A percentile compares a stretch with the other conserved stretches of the same genome.
Evolutionary conservation across 208 protist genomes (phyloP).

Genomic region (Crithidia brevicula): DNA sequence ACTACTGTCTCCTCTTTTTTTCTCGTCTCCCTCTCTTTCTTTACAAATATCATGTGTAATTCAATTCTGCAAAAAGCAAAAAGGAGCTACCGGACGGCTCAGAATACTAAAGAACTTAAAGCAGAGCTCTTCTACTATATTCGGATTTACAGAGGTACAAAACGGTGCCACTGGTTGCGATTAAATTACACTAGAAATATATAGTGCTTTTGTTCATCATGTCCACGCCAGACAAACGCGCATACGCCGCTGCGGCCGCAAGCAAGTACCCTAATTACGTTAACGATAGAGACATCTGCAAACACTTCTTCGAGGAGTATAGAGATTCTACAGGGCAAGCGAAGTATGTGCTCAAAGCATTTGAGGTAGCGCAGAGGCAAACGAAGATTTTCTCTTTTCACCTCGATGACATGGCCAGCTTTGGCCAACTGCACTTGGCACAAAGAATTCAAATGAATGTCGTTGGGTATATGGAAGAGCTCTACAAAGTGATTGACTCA

Average conservation of each 20-base stretch:
- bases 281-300: constrained; percentile 75
- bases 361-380: constrained; percentile 45
- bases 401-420: constrained; percentile 71
- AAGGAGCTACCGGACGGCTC: too few species aligned
- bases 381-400: constrained; percentile 52
- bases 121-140: too few species aligned
- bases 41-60: too few species aligned
- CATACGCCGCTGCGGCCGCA: constrained; percentile 64
- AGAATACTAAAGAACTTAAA: too few species aligned
- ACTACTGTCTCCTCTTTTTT: too few species aligned
- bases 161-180: too few species aligned
- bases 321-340: constrained; percentile 46
- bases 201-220: constrained; percentile 14
- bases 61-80: too few species aligned
- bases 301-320: constrained; percentile 72
- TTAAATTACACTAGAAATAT: not conserved
- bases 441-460: constrained; percentile 90
- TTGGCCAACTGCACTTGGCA: constrained; percentile 75
- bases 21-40: too few species aligned
- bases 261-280: constrained; percentile 86
- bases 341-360: constrained; percentile 62
- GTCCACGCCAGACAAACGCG: constrained; percentile 35
- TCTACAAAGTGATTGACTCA: constrained; percentile 77
- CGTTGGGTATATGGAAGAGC: constrained; percentile 80
- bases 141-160: too few species aligned